Evolutionary conservation across 768 basidiomycete species (phyloP), one percentile per base, ranked within the genome.

Genomic region (Lentinula detonsa): DNA sequence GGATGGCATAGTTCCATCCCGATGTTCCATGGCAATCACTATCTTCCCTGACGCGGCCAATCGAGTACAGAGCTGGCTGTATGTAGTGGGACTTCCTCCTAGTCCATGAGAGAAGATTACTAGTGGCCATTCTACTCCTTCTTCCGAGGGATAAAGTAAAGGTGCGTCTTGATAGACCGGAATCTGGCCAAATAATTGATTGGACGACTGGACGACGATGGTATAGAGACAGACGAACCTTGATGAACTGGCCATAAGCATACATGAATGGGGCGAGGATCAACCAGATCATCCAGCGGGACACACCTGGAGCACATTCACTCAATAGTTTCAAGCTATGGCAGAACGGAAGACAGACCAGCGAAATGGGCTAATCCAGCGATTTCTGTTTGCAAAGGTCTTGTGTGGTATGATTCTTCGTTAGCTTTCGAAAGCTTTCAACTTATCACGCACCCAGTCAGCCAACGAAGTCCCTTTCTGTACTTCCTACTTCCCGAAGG

Each of bases 51-150:
- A 79, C 4, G 89, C 83, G 3, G 93, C 94, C 21, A 95, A 70
- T 23, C 82, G 80, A 2, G 81, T 77, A 68, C 91, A 93, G 61
- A 89, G 70, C 70, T 91, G 88, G 62, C 88, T 88, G 66, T 93
- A 93, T 1, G 85, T 81, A 0, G 85, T 89, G 21, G 85, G 75
- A 46, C 81, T 85, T 4, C 91, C 92, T 18, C 84, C 87, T 21
- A 94, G 81, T 18, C 93, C 93, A 74, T 94, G 93, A 9, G 88
- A 91, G 73, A 93, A 94, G 43, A 95, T 80, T 34, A 93, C 83
- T 34, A 95, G 78, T 0, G 91, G 90, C 90, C 90, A 91, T 52
- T 80, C 78, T 16, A 73, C 64, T 31, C 65, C 48, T 58, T 70
- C 62, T 66, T 66, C 10, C 78, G 80, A 31, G 13, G 48, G 58